Evolutionary conservation across 768 basidiomycete species (phyloP), one percentile per base, ranked within the genome.

Genomic region (Cantharellus cinnabarinus): DNA sequence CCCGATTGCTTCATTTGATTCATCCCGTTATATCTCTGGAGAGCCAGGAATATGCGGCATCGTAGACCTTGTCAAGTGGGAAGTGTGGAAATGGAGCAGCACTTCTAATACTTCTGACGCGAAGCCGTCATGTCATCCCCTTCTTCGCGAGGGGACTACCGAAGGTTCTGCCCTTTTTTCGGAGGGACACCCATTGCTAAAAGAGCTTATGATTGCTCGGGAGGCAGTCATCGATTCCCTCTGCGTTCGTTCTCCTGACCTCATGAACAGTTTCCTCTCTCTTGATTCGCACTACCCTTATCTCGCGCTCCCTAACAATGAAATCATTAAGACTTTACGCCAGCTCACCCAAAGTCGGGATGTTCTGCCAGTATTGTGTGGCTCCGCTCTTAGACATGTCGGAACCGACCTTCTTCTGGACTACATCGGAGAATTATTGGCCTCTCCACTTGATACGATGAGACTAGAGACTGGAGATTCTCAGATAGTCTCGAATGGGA

Each of bases 11-110:
- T 89, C 88, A 0, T 86, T 89, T 66, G 71, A 81, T 56, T 72
- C 77, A 2, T 67, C 70, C 15, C 76, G 82, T 63, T 91, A 91
- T 65, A 65, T 69, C 20, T 76, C 75, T 52, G 89, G 79, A 1
- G 87, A 89, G 65, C 86, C 89, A 4, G 89, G 89, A 0, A 77
- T 91, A n/a, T 76, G 82, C 66, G 89, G 89, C 2, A 67, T 91
- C 20, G 80, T 90, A 1, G 89, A 91, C 67, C 74, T 91, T 15
- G 77, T 89, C 41, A 80, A 80, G 62, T 90, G 89, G 85, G 79
- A 83, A 60, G 68, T 89, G 53, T 90, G 83, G 84, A 80, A 75
- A 67, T 89, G 83, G 80, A 70, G 77, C 54, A 65, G 71, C 14
- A 73, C 76, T 44, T 79, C 78, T n/a, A 62, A 71, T 4, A 68